Conservation (phyloP, 495 filamentous ascomycete genomes). For the Hyaloscypha finlandica region DNA sequence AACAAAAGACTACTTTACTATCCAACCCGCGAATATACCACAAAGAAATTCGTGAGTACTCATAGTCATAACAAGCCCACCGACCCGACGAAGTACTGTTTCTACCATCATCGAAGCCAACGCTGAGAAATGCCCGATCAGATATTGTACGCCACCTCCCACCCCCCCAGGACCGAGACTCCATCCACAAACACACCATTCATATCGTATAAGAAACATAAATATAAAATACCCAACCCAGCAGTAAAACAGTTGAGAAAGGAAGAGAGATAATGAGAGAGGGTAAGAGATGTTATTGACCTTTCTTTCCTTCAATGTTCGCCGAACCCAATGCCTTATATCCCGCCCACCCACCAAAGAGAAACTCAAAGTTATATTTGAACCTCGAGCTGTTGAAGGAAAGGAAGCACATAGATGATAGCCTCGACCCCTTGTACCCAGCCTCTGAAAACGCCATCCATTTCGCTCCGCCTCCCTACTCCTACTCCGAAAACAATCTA, state of each 20-base stretch:
- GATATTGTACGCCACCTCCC: background rate
- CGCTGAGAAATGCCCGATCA: slow-evolving; percentile 11
- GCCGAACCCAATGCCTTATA: background rate
- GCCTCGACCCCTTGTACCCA: slow-evolving; percentile 14
- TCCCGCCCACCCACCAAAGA: background rate
- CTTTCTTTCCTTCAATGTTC: background rate
- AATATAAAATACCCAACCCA: background rate
- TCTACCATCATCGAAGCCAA: background rate
- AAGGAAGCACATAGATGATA: slow-evolving; percentile 21
- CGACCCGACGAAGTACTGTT: slow-evolving; percentile 7
- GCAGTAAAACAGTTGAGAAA: background rate
- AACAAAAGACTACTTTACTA: background rate
- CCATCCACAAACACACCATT: background rate
- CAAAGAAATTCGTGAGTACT: slow-evolving; percentile 1
- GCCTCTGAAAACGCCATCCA: slow-evolving; percentile 2
- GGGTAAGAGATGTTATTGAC: background rate
- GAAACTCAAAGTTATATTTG: background rate
- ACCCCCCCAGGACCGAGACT: background rate
- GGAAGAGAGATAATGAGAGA: slow-evolving; percentile 1
- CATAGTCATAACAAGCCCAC: background rate
- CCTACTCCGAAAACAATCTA: slow-evolving; percentile 17
- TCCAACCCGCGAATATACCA: slow-evolving; percentile 4
- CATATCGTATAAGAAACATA: background rate
- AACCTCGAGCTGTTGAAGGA: slow-evolving; percentile 16
- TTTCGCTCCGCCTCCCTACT: slow-evolving; percentile 19